Evolutionary conservation across 2,329 filamentous ascomycete genomes (phyloP).

Genomic region (Sporothrix globosa): DNA sequence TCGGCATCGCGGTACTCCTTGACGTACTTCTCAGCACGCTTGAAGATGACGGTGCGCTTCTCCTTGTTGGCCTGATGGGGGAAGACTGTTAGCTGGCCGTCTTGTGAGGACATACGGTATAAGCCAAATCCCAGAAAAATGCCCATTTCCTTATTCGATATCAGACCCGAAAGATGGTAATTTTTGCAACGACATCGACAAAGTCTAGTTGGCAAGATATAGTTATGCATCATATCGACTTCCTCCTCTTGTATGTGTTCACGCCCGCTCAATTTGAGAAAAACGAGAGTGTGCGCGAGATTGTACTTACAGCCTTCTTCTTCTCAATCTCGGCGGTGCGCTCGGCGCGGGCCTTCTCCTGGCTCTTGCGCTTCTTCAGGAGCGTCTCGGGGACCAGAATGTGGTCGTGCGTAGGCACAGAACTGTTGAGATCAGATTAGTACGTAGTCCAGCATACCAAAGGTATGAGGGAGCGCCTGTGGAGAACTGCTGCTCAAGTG

Average conservation of each 20-base stretch:
- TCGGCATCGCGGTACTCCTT: constrained; percentile 99
- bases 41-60: constrained; percentile 99
- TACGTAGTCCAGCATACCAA: constrained; percentile 71
- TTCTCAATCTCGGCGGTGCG: constrained; percentile 77
- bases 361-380: constrained; percentile 99
- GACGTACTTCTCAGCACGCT: constrained; percentile 99
- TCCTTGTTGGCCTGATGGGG: constrained; percentile 84
- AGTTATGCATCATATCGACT: constrained; percentile 80
- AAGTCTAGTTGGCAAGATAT: constrained; percentile 84
- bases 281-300: background rate
- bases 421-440: constrained; percentile 80
- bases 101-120: background rate
- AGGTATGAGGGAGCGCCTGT: constrained; percentile 69
- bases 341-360: constrained; percentile 98
- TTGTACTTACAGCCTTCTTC: constrained; percentile 78
- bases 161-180: constrained; percentile 99
- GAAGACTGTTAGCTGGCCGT: constrained; percentile 36
- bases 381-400: constrained; percentile 98
- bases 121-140: background rate
- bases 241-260: constrained; percentile 41
- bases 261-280: too few relatives aligned
- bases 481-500: constrained; percentile 90
- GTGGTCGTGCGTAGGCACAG: constrained; percentile 91
- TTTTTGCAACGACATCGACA: constrained; percentile 97
- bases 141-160: constrained; percentile 36